Base-by-base conservation (phyloP, 345 rosid species). In the Salix arbutifolia region DNA sequence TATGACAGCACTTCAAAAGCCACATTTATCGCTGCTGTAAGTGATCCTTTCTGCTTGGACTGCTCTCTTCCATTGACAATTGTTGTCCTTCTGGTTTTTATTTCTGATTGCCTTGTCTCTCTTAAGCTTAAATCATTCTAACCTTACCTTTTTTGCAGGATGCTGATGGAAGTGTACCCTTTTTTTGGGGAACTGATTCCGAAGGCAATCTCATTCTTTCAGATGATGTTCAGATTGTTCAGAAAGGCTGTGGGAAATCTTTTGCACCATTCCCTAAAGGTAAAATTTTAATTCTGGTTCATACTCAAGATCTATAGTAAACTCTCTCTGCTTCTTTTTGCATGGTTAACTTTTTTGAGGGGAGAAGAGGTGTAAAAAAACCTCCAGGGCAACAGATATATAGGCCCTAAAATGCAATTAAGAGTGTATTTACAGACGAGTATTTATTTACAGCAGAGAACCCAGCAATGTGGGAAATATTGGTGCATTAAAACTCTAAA, bases 241-340 rank as follows among this genome's bases (percentile, higher is more conserved):
- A 91, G 85, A 91, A 89, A 83, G 89, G 93, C 64, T 96, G 98
- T 78, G 98, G 98, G 65, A 91, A 90, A 85, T 96, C 99, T 65
- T 93, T 88, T 84, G 96, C 96, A 0, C 98, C 98, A 73, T 93
- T 96, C 81, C 99, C 98, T 31, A 93, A 92, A 89, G 99, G 98
- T 95, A 83, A 69, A 42, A 0, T 56, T 30, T 9, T 23, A 19
- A 65, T 17, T 21, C 21, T 28, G 31, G 26, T 30, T 33, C 21
- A 30, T 9, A 66, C 66, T 2, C 21, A 14, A 30, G 62, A 58
- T 74, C 35, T 6, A 17, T 42, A 33, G 18, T 30, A 14, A 42
- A 40, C 2, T 3, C 28, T 28, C 23, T 42, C 56, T 40, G 23
- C 50, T 14, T 65, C 37, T 16, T 65, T 31, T 30, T 30, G 38